A percentile compares a stretch with the other conserved stretches of the same genome.
These are phyloP conservation scores for Sporisorium graminicola DNA, from an alignment of 1,284 basidiomycete species.

Conservation along the genomic window DNA sequence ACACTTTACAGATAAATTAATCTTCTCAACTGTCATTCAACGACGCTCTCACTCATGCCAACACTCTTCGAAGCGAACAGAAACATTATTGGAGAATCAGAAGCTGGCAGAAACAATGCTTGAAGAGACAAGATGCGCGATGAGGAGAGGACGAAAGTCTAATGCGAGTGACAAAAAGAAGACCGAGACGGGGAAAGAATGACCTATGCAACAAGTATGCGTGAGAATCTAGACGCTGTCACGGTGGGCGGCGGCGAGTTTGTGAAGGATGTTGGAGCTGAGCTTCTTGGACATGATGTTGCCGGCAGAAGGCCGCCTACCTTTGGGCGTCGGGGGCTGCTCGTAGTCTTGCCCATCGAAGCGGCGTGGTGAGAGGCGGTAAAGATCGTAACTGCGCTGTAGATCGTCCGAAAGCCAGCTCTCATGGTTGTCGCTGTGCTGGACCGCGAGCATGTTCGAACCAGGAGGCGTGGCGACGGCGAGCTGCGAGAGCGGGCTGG, in stretches of 20 bases:
- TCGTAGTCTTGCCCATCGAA: background rate
- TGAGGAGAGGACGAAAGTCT: background rate
- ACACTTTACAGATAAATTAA: too few species aligned
- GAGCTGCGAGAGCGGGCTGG: conserved; percentile 44
- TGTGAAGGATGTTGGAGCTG: conserved; percentile 40
- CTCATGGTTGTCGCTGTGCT: background rate
- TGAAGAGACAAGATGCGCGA: background rate
- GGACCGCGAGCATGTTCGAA: background rate
- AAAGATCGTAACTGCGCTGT: background rate
- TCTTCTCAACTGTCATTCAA: too few species aligned
- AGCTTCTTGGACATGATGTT: conserved; percentile 37
- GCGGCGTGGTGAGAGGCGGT: background rate
- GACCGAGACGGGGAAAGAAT: background rate
- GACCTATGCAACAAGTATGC: background rate
- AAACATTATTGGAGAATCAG: too few species aligned
- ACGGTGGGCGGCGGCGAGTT: conserved; percentile 30
- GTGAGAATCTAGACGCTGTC: conserved; percentile 18
- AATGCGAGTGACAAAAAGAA: background rate
- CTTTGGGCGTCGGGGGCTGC: background rate
- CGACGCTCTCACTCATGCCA: background rate
- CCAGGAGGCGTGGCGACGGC: conserved; percentile 16
- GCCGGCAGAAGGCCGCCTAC: conserved; percentile 29
- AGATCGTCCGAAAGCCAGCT: background rate
- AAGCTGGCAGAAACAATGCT: background rate
- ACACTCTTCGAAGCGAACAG: background rate